Percentiles rank a stretch among this genome's conserved stretches.
phyloP scores from a whole-genome alignment of 2,329 filamentous ascomycete species.

The Penicillium aurantiogriseum region DNA sequence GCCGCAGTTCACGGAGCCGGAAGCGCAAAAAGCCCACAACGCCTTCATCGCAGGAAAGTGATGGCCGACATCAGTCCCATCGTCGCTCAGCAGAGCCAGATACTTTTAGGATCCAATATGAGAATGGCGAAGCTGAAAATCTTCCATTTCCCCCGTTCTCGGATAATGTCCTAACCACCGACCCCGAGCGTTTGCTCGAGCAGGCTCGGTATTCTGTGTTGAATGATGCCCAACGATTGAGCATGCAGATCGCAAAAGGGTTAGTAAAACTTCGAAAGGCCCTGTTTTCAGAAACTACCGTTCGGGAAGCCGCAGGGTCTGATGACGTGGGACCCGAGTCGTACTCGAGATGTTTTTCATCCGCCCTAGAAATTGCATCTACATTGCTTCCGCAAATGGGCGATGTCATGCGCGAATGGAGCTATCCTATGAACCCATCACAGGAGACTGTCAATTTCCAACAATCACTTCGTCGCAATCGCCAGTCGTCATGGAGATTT shows the following conservation, averaged over 20 bases:
- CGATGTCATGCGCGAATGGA: constrained; percentile 55
- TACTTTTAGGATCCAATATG: constrained; percentile 57
- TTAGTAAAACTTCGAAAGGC: constrained; percentile 55
- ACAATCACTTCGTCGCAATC: constrained; percentile 55
- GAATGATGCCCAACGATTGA: constrained; percentile 52
- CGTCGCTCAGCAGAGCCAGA: constrained; percentile 45
- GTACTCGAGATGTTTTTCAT: constrained; percentile 42
- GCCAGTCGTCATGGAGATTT: constrained; percentile 58
- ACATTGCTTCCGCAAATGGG: constrained; percentile 57
- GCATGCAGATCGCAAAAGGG: constrained; percentile 56
- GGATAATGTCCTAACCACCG: constrained; percentile 23
- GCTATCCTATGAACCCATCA: constrained; percentile 58
- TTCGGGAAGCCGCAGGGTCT: constrained; percentile 32
- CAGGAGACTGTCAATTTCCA: constrained; percentile 54
- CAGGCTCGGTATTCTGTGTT: constrained; percentile 48
- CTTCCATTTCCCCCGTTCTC: constrained; percentile 48
- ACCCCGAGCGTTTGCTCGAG: constrained; percentile 38
- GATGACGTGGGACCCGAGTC: constrained; percentile 30
- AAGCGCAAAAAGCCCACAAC: constrained; percentile 58
- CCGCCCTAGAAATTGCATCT: constrained; percentile 45
- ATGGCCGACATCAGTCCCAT: constrained; percentile 48
- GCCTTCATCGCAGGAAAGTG: constrained; percentile 44
- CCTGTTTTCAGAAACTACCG: constrained; percentile 51
- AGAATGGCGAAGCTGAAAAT: constrained; percentile 60
- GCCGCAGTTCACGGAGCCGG: constrained; percentile 41